These are phyloP conservation scores for Pneumocystis jirovecii DNA, from an alignment of 1,139 yeast genomes.

Conservation along the genomic window DNA sequence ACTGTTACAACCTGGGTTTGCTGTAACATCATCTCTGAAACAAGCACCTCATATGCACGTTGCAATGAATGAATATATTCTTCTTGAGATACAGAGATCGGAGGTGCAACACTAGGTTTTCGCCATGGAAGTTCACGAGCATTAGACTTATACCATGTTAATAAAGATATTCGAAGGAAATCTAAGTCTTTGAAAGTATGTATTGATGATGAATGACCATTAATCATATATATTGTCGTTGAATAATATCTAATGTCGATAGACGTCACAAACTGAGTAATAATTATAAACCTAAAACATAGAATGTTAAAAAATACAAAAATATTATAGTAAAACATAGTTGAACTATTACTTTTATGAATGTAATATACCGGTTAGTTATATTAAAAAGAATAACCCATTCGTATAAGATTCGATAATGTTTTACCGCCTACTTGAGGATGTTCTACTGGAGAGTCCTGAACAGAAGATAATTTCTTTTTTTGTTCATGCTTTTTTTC, in stretches of 20 bases:
- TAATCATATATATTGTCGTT: not conserved
- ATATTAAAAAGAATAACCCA: not conserved
- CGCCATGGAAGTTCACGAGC: constrained; percentile 12
- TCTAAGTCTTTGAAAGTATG: not conserved
- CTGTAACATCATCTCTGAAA: constrained; percentile 13
- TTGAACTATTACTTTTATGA: not conserved
- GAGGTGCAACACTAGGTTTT: not conserved
- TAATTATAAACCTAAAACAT: not conserved
- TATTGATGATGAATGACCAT: not conserved
- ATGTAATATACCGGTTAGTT: not conserved
- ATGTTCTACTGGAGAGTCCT: not conserved
- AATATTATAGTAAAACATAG: not conserved
- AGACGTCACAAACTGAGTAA: not conserved
- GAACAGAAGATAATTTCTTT: not conserved
- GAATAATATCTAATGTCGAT: not conserved
- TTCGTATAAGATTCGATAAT: not conserved
- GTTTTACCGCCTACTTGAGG: not conserved
- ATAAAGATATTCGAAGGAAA: constrained; percentile 1
- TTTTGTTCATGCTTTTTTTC: not conserved
- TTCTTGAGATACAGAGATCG: not conserved
- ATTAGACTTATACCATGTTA: constrained; percentile 5
- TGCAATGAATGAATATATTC: constrained; percentile 3
- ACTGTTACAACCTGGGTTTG: constrained; percentile 13
- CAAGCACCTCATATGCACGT: constrained; percentile 9
- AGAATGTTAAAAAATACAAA: not conserved